Evolutionary conservation across 805 yeast species (phyloP).

Genomic region (Zygosaccharomyces pseudorouxii): DNA sequence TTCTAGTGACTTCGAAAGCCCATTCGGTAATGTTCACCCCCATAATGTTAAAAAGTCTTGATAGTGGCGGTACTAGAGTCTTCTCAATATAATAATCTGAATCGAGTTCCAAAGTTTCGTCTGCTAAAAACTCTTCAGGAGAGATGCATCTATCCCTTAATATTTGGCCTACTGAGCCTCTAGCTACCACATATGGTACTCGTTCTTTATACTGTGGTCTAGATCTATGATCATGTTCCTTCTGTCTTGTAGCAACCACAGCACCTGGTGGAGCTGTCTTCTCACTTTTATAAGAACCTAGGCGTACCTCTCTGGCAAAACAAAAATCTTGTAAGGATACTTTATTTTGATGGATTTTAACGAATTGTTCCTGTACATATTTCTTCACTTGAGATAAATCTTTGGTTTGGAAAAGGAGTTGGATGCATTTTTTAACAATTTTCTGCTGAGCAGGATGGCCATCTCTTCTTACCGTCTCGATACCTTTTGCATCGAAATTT

Average conservation of each 20-base stretch:
- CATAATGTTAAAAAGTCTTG: constrained; percentile 70
- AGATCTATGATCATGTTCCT: constrained; percentile 60
- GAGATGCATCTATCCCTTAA: constrained; percentile 74
- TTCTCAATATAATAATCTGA: constrained; percentile 80
- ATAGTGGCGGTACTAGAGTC: constrained; percentile 84
- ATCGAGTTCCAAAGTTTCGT: constrained; percentile 51
- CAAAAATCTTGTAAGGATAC: constrained; percentile 78
- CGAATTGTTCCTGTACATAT: constrained; percentile 63
- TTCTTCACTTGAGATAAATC: constrained; percentile 67
- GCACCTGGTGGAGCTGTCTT: constrained; percentile 89
- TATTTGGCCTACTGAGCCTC: constrained; percentile 50
- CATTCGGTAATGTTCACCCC: constrained; percentile 79
- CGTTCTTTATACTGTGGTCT: constrained; percentile 88
- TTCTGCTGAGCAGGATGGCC: constrained; percentile 91
- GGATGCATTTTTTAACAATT: constrained; percentile 65
- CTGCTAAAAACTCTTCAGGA: constrained; percentile 64
- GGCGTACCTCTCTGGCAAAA: constrained; percentile 83
- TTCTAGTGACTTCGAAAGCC: constrained; percentile 63
- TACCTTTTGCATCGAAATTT: constrained; percentile 90
- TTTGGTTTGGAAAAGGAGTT: constrained; percentile 63
- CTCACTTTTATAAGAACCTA: constrained; percentile 77
- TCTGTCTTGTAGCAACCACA: constrained; percentile 58
- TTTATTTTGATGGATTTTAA: constrained; percentile 55
- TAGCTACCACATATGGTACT: constrained; percentile 77
- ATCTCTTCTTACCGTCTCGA: constrained; percentile 90